Base-by-base conservation (phyloP, 164 flowering plant genomes). In the Litsea cubeba region DNA sequence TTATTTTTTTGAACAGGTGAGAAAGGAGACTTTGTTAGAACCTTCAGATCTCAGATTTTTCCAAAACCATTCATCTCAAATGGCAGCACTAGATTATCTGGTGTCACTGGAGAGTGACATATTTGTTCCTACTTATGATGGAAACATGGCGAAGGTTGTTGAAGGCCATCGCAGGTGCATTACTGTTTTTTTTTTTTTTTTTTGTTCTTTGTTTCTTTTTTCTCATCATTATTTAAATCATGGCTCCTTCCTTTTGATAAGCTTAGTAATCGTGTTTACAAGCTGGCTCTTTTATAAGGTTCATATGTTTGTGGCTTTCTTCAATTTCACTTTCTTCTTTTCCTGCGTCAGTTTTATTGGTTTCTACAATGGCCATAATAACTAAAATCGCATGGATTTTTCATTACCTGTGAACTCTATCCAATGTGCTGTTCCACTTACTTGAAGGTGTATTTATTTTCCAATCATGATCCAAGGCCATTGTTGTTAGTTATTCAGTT, bases 101-200 rank as follows among this genome's bases (percentile, higher is more conserved):
- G 97, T 95, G 23, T 90, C 98, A 3, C 68, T 95, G 79, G 97
- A 93, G 84, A 95, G 97, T 80, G 95, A 93, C 79, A 90, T 93
- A 22, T 95, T 94, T 77, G 87, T 94, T 78, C 98, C 98, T 20
- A 92, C 98, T 23, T 94, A 92, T 79, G 97, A 91, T 78, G 98
- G 98, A 58, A 94, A 94, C 80, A 94, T 94, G 98, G 98, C 98
- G n/a, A 94, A 89, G 86, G 97, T 95, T 76, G 98, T 95, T 74
- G 98, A 91, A 84, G 98, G 98, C 32, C 98, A 95, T 81, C 93
- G 98, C 75, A 93, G 98, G 98, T 95, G 81, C 60, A 3, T 54
- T 4, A 17, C 1, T 54, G 0, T 3, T 14, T 15, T 4, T 54
- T 15, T 54, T 54, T 12, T 12, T 51, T 11, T 5, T 35, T 35